These are phyloP conservation scores for Penicillium sp. DNA, from an alignment of 2,329 filamentous ascomycete species.

Conservation along the genomic window DNA sequence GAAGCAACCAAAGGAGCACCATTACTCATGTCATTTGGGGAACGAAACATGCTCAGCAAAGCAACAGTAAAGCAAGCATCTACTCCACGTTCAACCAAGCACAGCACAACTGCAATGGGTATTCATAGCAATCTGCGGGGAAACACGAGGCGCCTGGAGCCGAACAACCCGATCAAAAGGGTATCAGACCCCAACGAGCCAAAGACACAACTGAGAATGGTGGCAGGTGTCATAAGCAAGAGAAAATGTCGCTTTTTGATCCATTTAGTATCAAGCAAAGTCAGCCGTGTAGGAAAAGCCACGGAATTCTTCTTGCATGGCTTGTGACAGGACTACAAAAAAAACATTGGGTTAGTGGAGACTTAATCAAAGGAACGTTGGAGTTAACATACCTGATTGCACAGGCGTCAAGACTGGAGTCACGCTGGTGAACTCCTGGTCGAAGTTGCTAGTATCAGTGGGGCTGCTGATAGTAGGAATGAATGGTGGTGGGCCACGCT, in stretches of 20 bases:
- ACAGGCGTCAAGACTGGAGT: constrained; percentile 96
- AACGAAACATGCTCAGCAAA: constrained; percentile 15
- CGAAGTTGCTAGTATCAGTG: constrained; percentile 99
- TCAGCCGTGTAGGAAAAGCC: constrained; percentile 97
- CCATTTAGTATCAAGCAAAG: constrained; percentile 56
- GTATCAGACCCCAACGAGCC: constrained; percentile 5
- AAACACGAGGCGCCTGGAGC: constrained; percentile 11
- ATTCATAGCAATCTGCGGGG: constrained; percentile 21
- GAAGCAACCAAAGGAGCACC: constrained; percentile 14
- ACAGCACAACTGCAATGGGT: constrained; percentile 19
- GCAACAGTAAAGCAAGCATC: constrained; percentile 11
- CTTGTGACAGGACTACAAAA: constrained; percentile 79
- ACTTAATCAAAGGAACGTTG: constrained; percentile 1
- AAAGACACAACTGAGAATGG: constrained; percentile 3
- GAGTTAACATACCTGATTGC: constrained; percentile 71
- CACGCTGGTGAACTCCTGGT: constrained; percentile 96
- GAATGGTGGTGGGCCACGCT: constrained; percentile 84
- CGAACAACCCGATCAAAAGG: constrained; percentile 9
- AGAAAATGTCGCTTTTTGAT: constrained; percentile 9
- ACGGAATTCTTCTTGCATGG: constrained; percentile 99
- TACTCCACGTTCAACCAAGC: constrained; percentile 17
- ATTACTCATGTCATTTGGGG: constrained; percentile 21
- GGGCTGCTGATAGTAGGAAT: constrained; percentile 81
- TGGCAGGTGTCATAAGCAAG: constrained; percentile 11
- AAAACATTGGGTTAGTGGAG: constrained; percentile 15